Evolutionary conservation across 23 red algal genomes (phyloP), one percentile per base, ranked within the genome.

Genomic region (Cyanidium caldarium): DNA sequence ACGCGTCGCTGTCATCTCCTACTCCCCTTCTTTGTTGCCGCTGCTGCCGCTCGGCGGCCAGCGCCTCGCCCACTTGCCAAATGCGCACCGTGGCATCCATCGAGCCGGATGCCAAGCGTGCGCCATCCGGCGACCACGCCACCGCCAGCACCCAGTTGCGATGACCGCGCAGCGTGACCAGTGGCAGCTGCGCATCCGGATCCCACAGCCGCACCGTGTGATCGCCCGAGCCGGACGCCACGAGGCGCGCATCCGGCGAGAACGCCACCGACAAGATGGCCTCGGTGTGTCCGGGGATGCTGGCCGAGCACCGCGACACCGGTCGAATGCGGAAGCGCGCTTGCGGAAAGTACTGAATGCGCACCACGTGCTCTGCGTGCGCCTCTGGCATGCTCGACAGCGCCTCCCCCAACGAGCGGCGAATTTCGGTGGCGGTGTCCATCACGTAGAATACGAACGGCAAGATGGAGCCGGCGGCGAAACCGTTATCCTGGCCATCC

Each of bases 221-320:
- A 68, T 98, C 92, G 31, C 92, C 92, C 19, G 80, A 86, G n/a
- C 80, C 85, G 1, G 80, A 80, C 1, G 92, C 92, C 10, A 88
- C 35, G 2, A 58, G 2, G 1, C 16, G 1, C 31, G 40, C 66
- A 57, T 98, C 85, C 2, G 92, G 92, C 2, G 84, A 85, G 68
- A 98, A 98, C 12, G 12, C 26, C 16, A 83, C 40, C 0, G 40
- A 56, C 15, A 98, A 67, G 17, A 98, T 69, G 35, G 92, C 81
- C 51, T 98, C 83, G 10, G 61, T 44, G 51, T 98, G 92, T 1
- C 84, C 92, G n/a, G 86, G 81, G 16, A 98, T 37, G 0, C 73
- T 75, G 2, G 80, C 75, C 17, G 76, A 78, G 37, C 92, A 98
- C 0, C 92, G 37, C 21, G 92, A 58, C 0, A 88, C 66, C 7